These are phyloP conservation scores for Leccinum subrobustum DNA, from an alignment of 1,284 basidiomycete genomes.

Conservation along the genomic window DNA sequence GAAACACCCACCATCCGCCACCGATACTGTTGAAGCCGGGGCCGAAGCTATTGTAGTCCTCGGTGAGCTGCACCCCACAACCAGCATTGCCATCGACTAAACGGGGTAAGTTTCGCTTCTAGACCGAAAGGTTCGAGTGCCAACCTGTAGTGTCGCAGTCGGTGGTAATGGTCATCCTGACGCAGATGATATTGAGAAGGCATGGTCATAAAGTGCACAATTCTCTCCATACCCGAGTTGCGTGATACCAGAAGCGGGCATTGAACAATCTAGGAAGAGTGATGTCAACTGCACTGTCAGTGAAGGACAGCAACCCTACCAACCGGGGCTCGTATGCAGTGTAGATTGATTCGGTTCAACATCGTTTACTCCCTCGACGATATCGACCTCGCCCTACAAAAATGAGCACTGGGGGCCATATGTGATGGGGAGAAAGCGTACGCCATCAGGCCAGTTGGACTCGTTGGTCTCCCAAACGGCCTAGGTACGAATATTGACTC, in stretches of 20 bases:
- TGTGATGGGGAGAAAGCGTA: conserved; percentile 17
- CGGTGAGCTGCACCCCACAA: conserved; percentile 43
- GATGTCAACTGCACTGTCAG: not conserved
- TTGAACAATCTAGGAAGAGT: conserved; percentile 20
- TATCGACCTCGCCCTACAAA: conserved; percentile 44
- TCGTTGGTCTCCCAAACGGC: conserved; percentile 54
- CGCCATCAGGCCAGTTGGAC: conserved; percentile 49
- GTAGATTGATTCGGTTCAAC: conserved; percentile 38
- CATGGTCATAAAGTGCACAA: not conserved
- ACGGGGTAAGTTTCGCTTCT: conserved; percentile 1
- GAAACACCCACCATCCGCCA: conserved; percentile 38
- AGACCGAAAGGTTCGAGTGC: not conserved
- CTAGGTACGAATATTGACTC: conserved; percentile 16
- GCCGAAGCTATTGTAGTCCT: conserved; percentile 39
- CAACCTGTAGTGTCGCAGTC: conserved; percentile 39
- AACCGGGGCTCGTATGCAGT: conserved; percentile 43
- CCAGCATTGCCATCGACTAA: conserved; percentile 41
- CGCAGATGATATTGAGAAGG: conserved; percentile 6
- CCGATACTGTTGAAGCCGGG: conserved; percentile 40
- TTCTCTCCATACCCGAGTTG: conserved; percentile 22
- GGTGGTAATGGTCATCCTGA: conserved; percentile 17
- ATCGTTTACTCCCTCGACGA: conserved; percentile 40
- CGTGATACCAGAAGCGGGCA: conserved; percentile 22
- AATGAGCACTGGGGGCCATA: not conserved
- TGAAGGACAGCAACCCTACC: not conserved